A percentile compares a stretch with the other conserved stretches of the same genome.
Conservation (phyloP, 2,329 filamentous ascomycete species). For the Diaporthe aspalathi region DNA sequence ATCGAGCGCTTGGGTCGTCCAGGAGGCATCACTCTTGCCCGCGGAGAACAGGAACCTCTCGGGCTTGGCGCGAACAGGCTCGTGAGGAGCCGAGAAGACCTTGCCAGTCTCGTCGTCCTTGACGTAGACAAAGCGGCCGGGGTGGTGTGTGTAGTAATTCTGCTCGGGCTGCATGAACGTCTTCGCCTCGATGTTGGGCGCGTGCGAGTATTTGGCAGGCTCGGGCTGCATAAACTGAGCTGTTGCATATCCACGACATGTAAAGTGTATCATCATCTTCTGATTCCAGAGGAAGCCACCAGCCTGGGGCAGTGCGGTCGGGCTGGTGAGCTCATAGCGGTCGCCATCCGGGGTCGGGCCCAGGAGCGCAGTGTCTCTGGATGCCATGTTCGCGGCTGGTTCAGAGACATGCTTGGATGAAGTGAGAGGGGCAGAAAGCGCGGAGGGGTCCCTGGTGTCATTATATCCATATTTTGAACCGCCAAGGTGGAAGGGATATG, state of each 20-base stretch:
- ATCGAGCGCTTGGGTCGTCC: constrained; percentile 60
- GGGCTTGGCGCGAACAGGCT: constrained; percentile 61
- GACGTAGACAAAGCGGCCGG: constrained; percentile 69
- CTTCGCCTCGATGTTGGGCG: constrained; percentile 67
- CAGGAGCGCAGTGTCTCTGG: constrained; percentile 14
- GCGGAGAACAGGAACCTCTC: constrained; percentile 65
- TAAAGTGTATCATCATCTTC: constrained; percentile 70
- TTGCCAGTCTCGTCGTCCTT: constrained; percentile 64
- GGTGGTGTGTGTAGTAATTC: constrained; percentile 69
- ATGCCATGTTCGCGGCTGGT: constrained; percentile 16
- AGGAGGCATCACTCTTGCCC: constrained; percentile 66
- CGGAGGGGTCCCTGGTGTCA: neutral
- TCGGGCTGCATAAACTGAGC: constrained; percentile 72
- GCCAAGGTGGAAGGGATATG: constrained; percentile 4
- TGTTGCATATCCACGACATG: constrained; percentile 68
- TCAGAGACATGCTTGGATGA: neutral
- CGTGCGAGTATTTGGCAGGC: constrained; percentile 69
- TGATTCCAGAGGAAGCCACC: constrained; percentile 70
- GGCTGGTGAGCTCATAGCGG: constrained; percentile 66
- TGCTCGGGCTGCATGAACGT: constrained; percentile 72
- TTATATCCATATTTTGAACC: constrained; percentile 10
- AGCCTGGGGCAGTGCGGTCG: constrained; percentile 67
- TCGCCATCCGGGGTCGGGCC: constrained; percentile 59
- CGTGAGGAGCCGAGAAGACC: constrained; percentile 66
- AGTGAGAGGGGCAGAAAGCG: neutral